These are phyloP conservation scores for Cryptococcus jaspeensis DNA, from an alignment of 1,284 basidiomycete species.

Conservation along the genomic window DNA sequence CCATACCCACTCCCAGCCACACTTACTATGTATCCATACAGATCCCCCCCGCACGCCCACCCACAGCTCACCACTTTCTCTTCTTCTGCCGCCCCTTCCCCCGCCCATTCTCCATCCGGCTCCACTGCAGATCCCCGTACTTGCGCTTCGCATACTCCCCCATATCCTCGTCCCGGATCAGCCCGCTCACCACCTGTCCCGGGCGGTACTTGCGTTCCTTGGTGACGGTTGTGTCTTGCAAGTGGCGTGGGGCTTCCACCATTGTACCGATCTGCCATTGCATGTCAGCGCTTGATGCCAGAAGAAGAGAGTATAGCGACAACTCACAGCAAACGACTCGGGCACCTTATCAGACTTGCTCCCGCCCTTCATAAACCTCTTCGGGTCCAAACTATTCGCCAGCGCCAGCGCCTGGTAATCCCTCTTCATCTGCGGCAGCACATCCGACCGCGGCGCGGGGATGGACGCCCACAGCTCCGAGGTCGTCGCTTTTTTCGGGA, in stretches of 20 bases:
- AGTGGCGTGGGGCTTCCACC: conserved; percentile 69
- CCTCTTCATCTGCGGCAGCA: conserved; percentile 77
- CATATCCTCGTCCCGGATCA: conserved; percentile 82
- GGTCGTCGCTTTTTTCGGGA: conserved; percentile 67
- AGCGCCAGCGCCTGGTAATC: conserved; percentile 92
- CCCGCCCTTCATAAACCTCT: conserved; percentile 88
- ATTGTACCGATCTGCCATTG: conserved; percentile 81
- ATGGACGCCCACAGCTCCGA: conserved; percentile 89
- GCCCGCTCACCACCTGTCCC: conserved; percentile 79
- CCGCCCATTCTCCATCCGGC: conserved; percentile 68
- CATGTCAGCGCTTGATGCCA: too few relatives aligned
- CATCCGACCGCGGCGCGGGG: conserved; percentile 75
- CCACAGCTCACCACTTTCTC: conserved; percentile 46
- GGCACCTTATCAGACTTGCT: conserved; percentile 71
- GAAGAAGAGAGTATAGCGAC: not conserved
- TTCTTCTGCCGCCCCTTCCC: conserved; percentile 71
- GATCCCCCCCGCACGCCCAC: not conserved
- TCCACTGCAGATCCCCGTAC: conserved; percentile 76
- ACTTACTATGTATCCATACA: not conserved
- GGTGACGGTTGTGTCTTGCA: conserved; percentile 68
- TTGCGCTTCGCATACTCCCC: conserved; percentile 90
- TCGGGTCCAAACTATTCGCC: conserved; percentile 90
- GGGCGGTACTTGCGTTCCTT: conserved; percentile 80
- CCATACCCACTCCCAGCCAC: too few relatives aligned
- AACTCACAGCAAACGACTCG: conserved; percentile 80